These are phyloP conservation scores for Saccharomycopsis selenospora DNA, from an alignment of 805 yeast species.

Conservation along the genomic window DNA sequence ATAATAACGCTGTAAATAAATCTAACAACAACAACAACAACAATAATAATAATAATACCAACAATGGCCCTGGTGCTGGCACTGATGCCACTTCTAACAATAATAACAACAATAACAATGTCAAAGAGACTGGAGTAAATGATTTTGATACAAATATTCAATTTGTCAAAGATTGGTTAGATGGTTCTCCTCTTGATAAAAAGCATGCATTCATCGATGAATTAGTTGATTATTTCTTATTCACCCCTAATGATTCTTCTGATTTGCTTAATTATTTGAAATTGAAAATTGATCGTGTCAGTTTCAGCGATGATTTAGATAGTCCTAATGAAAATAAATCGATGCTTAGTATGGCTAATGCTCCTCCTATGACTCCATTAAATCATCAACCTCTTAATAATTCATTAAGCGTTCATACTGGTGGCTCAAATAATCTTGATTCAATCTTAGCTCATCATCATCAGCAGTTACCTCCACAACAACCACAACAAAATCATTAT, in stretches of 20 bases:
- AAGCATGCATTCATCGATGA: conserved; percentile 19
- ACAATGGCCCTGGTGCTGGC: not conserved
- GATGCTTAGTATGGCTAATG: not conserved
- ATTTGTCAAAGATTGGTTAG: conserved; percentile 12
- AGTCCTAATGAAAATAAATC: conserved; percentile 9
- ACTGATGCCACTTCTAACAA: conserved; percentile 8
- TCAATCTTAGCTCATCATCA: conserved; percentile 3
- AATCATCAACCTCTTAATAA: not conserved
- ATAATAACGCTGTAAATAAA: not conserved
- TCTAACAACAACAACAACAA: not conserved
- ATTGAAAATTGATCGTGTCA: conserved; percentile 17
- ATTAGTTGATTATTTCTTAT: conserved; percentile 18
- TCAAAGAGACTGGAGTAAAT: conserved; percentile 21
- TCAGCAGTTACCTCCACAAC: not conserved
- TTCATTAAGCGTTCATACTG: not conserved
- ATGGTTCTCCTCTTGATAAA: conserved; percentile 11
- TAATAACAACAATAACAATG: conserved; percentile 6
- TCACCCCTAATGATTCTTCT: conserved; percentile 17
- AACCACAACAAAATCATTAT: not conserved
- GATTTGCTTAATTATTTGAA: conserved; percentile 19
- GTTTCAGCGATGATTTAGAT: conserved; percentile 20
- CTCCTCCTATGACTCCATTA: not conserved
- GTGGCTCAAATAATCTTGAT: conserved; percentile 4
- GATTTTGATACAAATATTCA: conserved; percentile 2
- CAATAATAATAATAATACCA: not conserved